Evolutionary conservation across 371 early-diverging fungal genomes (phyloP), one percentile per base, ranked within the genome.

Genomic region (Batkoa obscura): DNA sequence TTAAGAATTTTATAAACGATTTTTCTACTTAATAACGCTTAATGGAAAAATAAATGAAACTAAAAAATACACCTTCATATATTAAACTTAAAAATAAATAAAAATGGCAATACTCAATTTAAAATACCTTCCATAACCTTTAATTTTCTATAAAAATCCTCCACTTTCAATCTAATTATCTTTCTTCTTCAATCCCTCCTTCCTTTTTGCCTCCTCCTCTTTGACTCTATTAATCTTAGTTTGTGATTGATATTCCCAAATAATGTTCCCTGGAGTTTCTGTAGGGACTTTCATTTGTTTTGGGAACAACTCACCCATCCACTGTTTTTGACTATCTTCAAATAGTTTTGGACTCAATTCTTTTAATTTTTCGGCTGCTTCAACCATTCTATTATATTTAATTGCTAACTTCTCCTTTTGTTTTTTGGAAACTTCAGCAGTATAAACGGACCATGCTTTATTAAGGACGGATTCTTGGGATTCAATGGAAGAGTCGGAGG

Each of bases 391-490:
- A 50, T 72, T 73, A 56, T 80, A 82, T 68, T 83, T 86, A 52
- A 73, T 72, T 58, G 71, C 74, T n/a, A 85, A 60, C 30, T 75
- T 68, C 38, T 64, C 69, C 4, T 77, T 66, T 59, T 78, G 70
- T 37, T 64, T 69, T 37, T 76, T 75, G 56, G 78, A 73, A 46
- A 63, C 65, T 46, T 83, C 72, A 64, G 72, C 74, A 46, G 70
- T 68, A 52, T 72, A 75, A 30, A 87, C 61, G 59, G 81, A 79
- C 73, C 78, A 80, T 46, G 87, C 86, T 52, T 80, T 70, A 66
- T 83, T 78, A 50, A 87, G 84, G 2, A 82, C 81, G 63, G 79
- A 75, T 52, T 87, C 84, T 52, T 80, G 65, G 56, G 75, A 71
- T 42, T 74, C 10, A 12, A 23, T 45, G 12, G 45, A 6, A 15